Base-by-base conservation (phyloP, 2,329 filamentous ascomycete genomes). In the Penicillium sp. region DNA sequence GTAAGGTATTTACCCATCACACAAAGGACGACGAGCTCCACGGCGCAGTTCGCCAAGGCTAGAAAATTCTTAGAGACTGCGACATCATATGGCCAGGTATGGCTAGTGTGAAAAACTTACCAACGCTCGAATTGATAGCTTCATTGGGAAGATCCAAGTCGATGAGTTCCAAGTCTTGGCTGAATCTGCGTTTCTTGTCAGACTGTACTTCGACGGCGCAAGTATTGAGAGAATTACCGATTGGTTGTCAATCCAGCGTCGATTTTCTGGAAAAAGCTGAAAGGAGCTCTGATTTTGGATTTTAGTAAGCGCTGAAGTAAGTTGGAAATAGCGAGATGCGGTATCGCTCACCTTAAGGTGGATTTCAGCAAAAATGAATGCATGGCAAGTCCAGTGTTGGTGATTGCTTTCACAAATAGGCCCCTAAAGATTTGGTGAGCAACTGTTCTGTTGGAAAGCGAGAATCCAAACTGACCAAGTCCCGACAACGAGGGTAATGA, bases 11-110 rank as follows among this genome's bases (percentile, higher is more conserved):
- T 56, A 0, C 49, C 55, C 40, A 55, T 29, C 2, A 86, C 62
- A 2, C 82, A 67, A 0, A 83, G 83, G 52, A 85, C 77, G 33
- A 85, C 78, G 2, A 86, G 69, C 6, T 71, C 71, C n/a, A 79
- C 5, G 43, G 31, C 31, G 16, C 50, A 59, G 21, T 52, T 54
- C 10, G 42, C 24, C 14, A 59, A 18, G n/a, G 48, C 47, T 54
- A 21, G 53, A 5, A 43, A 3, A 54, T n/a, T 7, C 23, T 54
- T 18, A 54, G 31, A n/a, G n/a, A 19, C 5, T 14, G 4, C 29
- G 3, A 31, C 14, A 1, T 5, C 16, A 16, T 18, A 13, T 29
- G 13, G 8, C 13, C n/a, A 14, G 13, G 36, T 75, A 58, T 79
- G 77, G 77, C 78, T 4, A 82, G 60, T 71, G 65, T 71, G 19